A percentile compares a stretch with the other conserved stretches of the same genome.
Evolutionary conservation across 352 stramenopile species (phyloP).

Genomic region (Globisporangium canariense): DNA sequence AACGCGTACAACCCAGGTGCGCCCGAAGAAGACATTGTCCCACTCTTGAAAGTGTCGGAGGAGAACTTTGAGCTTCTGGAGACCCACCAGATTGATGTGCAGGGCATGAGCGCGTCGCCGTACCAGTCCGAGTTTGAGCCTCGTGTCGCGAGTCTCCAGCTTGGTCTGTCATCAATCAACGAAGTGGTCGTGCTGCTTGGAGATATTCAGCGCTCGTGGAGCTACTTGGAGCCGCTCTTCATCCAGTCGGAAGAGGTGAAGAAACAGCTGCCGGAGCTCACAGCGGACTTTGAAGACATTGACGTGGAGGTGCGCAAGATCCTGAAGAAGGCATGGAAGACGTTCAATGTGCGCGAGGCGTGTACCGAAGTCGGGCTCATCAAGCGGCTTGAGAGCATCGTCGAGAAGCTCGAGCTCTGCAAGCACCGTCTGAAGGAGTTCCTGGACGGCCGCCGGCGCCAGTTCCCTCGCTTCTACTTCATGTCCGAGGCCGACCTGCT

Average conservation of each 20-base stretch:
- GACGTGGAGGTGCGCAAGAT: conserved; percentile 91
- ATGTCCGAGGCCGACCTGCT: conserved; percentile 91
- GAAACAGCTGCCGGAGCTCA: conserved; percentile 92
- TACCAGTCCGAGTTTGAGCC: conserved; percentile 95
- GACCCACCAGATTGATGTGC: conserved; percentile 95
- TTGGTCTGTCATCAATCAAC: conserved; percentile 82
- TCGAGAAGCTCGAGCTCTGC: conserved; percentile 92
- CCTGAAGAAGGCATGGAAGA: conserved; percentile 82
- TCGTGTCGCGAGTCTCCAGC: conserved; percentile 87
- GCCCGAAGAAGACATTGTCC: conserved; percentile 75
- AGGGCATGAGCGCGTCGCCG: conserved; percentile 94
- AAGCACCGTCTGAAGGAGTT: conserved; percentile 96
- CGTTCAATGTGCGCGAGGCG: conserved; percentile 86
- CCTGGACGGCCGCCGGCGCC: conserved; percentile 90
- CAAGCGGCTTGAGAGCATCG: conserved; percentile 88
- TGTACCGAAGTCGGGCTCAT: conserved; percentile 90
- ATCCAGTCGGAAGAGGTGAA: conserved; percentile 97
- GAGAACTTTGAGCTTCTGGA: conserved; percentile 97
- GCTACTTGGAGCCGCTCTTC: conserved; percentile 95
- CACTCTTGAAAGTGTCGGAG: conserved; percentile 90
- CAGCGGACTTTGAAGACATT: conserved; percentile 92
- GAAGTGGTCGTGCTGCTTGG: conserved; percentile 93
- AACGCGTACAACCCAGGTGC: conserved; percentile 83
- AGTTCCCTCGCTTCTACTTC: conserved; percentile 94
- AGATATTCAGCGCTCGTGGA: conserved; percentile 96